Percentiles rank a stretch among this genome's conserved stretches.
phyloP scores from a whole-genome alignment of 495 filamentous ascomycete genomes.

The Tuber melanosporum region DNA sequence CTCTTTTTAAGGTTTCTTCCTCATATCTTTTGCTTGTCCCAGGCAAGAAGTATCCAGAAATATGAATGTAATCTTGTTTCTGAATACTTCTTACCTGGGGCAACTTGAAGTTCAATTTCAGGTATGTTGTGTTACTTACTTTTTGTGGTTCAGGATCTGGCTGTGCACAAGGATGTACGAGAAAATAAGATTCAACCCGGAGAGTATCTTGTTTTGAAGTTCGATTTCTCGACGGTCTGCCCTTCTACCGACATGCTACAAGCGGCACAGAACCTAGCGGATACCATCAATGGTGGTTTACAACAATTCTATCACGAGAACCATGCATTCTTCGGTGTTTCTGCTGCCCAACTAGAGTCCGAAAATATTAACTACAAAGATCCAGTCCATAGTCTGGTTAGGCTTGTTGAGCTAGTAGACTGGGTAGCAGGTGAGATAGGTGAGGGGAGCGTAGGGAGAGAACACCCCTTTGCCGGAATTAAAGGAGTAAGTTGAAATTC shows the following conservation, averaged over 20 bases:
- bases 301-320: slow-evolving; percentile 2
- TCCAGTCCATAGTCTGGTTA: background rate
- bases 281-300: background rate
- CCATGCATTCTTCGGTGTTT: background rate
- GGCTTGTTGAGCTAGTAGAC: background rate
- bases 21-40: background rate
- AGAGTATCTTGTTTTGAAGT: slow-evolving; percentile 7
- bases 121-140: no score
- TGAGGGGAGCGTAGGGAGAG: background rate
- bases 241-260: background rate
- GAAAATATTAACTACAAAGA: no score
- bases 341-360: background rate
- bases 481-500: background rate
- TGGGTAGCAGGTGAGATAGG: no score
- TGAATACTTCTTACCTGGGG: background rate
- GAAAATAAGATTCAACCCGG: background rate
- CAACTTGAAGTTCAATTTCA: no score
- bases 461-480: background rate
- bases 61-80: no score
- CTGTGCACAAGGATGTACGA: background rate
- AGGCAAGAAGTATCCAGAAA: no score
- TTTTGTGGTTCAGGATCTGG: background rate
- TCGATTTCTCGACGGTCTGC: background rate
- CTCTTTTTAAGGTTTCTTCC: slow-evolving; percentile 12
- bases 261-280: background rate